These are phyloP conservation scores for Saturnispora sekii DNA, from an alignment of 805 yeast genomes.

Conservation along the genomic window DNA sequence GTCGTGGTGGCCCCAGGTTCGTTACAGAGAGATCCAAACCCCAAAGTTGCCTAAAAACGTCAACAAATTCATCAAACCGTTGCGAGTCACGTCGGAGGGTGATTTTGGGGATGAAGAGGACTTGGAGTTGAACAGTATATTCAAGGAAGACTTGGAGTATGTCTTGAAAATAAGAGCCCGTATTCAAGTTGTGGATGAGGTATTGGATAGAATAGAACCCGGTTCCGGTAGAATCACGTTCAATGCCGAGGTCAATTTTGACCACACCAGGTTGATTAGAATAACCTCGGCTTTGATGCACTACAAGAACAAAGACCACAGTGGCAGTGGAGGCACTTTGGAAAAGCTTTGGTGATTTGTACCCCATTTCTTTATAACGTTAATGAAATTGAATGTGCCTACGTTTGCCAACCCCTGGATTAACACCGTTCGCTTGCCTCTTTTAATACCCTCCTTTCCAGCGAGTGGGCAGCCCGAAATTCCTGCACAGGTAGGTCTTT, in stretches of 20 bases:
- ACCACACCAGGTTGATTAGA: slow-evolving; percentile 28
- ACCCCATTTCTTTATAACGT: neutral
- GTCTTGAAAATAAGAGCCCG: slow-evolving; percentile 25
- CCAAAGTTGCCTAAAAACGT: slow-evolving; percentile 19
- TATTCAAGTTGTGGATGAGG: slow-evolving; percentile 18
- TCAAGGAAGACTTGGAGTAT: slow-evolving; percentile 23
- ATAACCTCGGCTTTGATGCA: slow-evolving; percentile 20
- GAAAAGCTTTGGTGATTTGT: slow-evolving; percentile 23
- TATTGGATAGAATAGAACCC: slow-evolving; percentile 15
- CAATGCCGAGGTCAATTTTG: slow-evolving; percentile 27
- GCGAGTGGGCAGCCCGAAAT: no score
- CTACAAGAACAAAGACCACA: slow-evolving; percentile 17
- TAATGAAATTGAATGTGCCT: neutral
- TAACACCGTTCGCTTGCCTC: neutral
- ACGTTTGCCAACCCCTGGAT: slow-evolving; percentile 1
- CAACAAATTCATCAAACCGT: slow-evolving; percentile 26
- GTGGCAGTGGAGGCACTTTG: slow-evolving; percentile 19
- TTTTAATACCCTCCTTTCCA: neutral
- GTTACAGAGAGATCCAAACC: slow-evolving; percentile 19
- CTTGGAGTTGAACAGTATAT: slow-evolving; percentile 14
- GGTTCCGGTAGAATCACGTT: slow-evolving; percentile 25
- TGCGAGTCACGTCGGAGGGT: slow-evolving; percentile 18
- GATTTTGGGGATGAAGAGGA: slow-evolving; percentile 18
- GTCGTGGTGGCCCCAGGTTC: slow-evolving; percentile 22
- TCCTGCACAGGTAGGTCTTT: no score